Evolutionary conservation across 2,329 filamentous ascomycete species (phyloP).

Genomic region (Alternaria dauci): DNA sequence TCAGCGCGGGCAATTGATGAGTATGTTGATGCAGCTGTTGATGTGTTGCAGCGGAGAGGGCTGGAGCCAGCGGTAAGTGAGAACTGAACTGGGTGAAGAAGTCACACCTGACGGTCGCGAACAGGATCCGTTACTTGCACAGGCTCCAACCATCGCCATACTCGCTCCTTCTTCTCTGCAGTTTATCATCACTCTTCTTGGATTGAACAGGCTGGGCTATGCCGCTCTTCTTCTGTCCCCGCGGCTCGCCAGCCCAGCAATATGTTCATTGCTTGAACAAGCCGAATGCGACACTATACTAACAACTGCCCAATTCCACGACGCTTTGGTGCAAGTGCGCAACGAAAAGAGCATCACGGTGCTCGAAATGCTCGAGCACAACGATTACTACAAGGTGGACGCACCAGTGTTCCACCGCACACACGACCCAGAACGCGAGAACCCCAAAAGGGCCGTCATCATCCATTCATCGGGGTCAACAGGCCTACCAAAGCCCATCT

Average conservation of each 20-base stretch:
- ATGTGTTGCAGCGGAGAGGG: constrained; percentile 28
- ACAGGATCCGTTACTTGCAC: constrained; percentile 25
- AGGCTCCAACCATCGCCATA: constrained; percentile 54
- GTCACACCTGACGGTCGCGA: background rate
- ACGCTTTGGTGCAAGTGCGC: constrained; percentile 42
- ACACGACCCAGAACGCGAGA: constrained; percentile 33
- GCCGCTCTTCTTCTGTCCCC: constrained; percentile 64
- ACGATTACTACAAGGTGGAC: constrained; percentile 30
- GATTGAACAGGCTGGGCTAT: constrained; percentile 64
- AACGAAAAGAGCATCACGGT: constrained; percentile 28
- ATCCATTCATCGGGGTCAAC: constrained; percentile 66
- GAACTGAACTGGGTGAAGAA: background rate
- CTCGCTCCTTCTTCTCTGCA: constrained; percentile 64
- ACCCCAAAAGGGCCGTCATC: constrained; percentile 51
- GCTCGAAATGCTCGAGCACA: constrained; percentile 34
- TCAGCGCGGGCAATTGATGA: constrained; percentile 34
- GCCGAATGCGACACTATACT: constrained; percentile 35
- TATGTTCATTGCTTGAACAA: constrained; percentile 53
- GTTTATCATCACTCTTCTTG: constrained; percentile 64
- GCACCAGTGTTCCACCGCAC: constrained; percentile 24
- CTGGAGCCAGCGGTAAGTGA: constrained; percentile 32
- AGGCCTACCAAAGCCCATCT: constrained; percentile 70
- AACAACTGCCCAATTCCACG: constrained; percentile 28
- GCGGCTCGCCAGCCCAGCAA: constrained; percentile 61
- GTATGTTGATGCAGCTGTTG: constrained; percentile 21